phyloP scores from a whole-genome alignment of 176 grass and related monocot species.

The Rhynchospora pubera region DNA sequence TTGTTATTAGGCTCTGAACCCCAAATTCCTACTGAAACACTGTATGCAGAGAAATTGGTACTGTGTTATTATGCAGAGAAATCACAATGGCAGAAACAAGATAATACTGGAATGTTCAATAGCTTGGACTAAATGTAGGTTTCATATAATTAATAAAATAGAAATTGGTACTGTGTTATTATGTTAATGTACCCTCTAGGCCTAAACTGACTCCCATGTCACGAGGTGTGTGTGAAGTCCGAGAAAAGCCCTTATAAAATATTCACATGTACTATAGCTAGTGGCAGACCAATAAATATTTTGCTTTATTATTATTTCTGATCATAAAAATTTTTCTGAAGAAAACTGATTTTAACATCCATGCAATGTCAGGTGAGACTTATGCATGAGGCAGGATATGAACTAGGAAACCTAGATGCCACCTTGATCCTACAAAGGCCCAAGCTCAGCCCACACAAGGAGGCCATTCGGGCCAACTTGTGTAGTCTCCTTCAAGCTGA shows the following conservation, averaged over 20 bases:
- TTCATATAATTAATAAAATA: neutral
- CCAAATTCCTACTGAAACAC: neutral
- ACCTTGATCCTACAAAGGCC: slow-evolving; percentile 89
- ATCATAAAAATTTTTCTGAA: neutral
- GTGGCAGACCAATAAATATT: neutral
- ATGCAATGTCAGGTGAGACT: slow-evolving; percentile 73
- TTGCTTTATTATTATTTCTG: neutral
- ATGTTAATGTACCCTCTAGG: neutral
- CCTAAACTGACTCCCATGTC: neutral
- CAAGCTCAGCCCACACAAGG: slow-evolving; percentile 88
- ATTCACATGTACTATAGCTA: neutral
- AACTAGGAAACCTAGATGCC: slow-evolving; percentile 88
- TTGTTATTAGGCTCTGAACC: neutral
- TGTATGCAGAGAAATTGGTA: neutral
- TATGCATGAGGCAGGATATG: slow-evolving; percentile 90
- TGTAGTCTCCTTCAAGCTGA: slow-evolving; percentile 68
- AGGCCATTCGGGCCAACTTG: slow-evolving; percentile 77
- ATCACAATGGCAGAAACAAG: neutral
- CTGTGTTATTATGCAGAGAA: neutral
- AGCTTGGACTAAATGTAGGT: neutral
- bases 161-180: neutral
- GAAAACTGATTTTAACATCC: neutral
- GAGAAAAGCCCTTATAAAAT: no score
- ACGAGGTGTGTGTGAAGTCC: neutral
- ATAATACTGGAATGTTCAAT: neutral